These are phyloP conservation scores for Cryptococcus hybrid DNA, from an alignment of 1,284 basidiomycete species.

Conservation along the genomic window DNA sequence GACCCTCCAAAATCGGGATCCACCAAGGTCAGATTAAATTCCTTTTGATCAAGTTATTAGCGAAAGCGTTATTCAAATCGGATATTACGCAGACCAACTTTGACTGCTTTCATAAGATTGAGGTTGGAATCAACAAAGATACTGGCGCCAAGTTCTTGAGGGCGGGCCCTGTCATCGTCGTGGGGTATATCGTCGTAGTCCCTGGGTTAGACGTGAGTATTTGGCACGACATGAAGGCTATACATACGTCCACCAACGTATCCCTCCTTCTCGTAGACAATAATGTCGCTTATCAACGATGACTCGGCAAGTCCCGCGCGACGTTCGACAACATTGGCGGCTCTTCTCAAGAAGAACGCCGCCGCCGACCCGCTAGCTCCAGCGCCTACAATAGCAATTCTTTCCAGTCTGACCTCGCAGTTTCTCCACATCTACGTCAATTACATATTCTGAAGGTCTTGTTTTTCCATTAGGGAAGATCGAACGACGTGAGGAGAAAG, in stretches of 20 bases:
- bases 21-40: constrained; percentile 68
- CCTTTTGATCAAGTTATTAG: constrained; percentile 28
- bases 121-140: constrained; percentile 82
- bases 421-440: too few relatives aligned
- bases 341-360: constrained; percentile 73
- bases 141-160: constrained; percentile 79
- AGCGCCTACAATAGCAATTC: constrained; percentile 79
- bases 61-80: constrained; percentile 2
- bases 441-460: too few relatives aligned
- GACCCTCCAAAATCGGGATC: constrained; percentile 53
- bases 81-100: constrained; percentile 68
- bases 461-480: too few relatives aligned
- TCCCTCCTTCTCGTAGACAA: constrained; percentile 72
- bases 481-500: too few relatives aligned
- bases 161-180: constrained; percentile 59
- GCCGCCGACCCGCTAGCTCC: constrained; percentile 82
- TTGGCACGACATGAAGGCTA: too few relatives aligned
- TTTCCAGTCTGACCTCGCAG: constrained; percentile 1
- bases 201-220: constrained; percentile 52
- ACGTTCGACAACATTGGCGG: constrained; percentile 61
- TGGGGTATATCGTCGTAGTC: constrained; percentile 72
- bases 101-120: constrained; percentile 75
- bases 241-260: constrained; percentile 81
- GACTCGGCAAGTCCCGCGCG: constrained; percentile 56
- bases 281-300: constrained; percentile 62